phyloP scores from a whole-genome alignment of 2,329 filamentous ascomycete genomes.

The Dactylellina leptospora region DNA sequence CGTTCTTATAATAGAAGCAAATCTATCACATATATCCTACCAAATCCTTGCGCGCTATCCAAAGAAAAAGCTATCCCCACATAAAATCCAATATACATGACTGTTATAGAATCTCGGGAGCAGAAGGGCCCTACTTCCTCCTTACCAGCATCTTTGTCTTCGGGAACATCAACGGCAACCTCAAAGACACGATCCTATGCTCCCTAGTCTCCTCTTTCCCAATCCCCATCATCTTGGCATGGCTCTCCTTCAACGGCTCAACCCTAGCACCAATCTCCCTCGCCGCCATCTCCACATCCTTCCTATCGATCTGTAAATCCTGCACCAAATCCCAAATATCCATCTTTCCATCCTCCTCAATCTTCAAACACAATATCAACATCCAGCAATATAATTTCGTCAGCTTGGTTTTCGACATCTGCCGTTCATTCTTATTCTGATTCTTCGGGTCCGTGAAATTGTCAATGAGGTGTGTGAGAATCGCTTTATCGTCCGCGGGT shows the following conservation, averaged over 20 bases:
- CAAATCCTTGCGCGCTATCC: neutral
- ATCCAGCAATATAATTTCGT: constrained; percentile 50
- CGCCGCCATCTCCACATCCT: constrained; percentile 74
- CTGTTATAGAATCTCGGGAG: neutral
- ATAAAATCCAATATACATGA: no score
- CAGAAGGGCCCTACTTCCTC: constrained; percentile 27
- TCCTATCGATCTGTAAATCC: constrained; percentile 76
- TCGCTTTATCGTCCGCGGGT: constrained; percentile 41
- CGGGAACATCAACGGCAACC: constrained; percentile 83
- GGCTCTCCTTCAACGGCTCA: constrained; percentile 62
- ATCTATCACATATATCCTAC: constrained; percentile 6
- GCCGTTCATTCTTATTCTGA: constrained; percentile 45
- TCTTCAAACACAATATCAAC: constrained; percentile 62
- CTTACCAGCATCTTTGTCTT: constrained; percentile 65
- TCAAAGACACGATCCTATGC: constrained; percentile 74
- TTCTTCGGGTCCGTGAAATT: constrained; percentile 42
- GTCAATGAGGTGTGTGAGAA: constrained; percentile 27
- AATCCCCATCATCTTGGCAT: constrained; percentile 66
- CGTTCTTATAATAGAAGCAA: constrained; percentile 17
- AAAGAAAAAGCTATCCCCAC: neutral
- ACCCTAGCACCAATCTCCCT: constrained; percentile 77
- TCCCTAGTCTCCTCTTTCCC: constrained; percentile 70
- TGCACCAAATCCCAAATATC: constrained; percentile 69
- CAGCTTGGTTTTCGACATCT: constrained; percentile 33
- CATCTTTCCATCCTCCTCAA: constrained; percentile 71